These are phyloP conservation scores for Jimgerdemannia flammicorona DNA, from an alignment of 192 early-diverging fungal species.

Conservation along the genomic window DNA sequence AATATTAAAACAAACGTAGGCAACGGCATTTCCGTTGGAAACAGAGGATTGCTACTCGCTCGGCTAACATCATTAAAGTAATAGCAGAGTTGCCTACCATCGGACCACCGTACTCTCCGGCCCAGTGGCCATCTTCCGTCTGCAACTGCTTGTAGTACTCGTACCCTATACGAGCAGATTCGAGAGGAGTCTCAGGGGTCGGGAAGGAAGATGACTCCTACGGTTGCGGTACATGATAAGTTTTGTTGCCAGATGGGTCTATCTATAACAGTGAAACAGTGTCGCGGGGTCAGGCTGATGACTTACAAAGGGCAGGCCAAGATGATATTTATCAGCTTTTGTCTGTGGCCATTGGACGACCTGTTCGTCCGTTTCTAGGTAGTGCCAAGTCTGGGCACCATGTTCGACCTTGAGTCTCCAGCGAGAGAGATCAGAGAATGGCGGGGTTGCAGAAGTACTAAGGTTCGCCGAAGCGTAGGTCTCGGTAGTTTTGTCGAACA, in stretches of 20 bases:
- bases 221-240: neutral
- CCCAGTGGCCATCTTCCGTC: conserved; percentile 92
- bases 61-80: too few species aligned
- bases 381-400: conserved; percentile 93
- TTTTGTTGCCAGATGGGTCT: neutral
- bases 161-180: conserved; percentile 89
- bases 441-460: conserved; percentile 10
- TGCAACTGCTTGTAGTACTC: conserved; percentile 86
- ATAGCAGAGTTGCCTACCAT: conserved; percentile 40
- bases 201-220: conserved; percentile 52
- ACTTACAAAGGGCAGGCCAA: conserved; percentile 62
- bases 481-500: conserved; percentile 1
- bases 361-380: conserved; percentile 54
- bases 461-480: conserved; percentile 10
- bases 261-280: conserved; percentile 1
- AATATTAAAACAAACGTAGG: neutral
- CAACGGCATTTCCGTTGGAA: neutral
- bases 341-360: conserved; percentile 67
- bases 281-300: neutral
- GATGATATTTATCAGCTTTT: conserved; percentile 83
- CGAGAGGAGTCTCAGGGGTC: conserved; percentile 62
- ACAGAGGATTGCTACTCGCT: neutral
- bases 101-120: conserved; percentile 95
- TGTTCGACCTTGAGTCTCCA: conserved; percentile 87
- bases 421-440: conserved; percentile 68